A percentile compares a stretch with the other conserved stretches of the same genome.
Conservation (phyloP, 2,329 filamentous ascomycete species). For the Rutstroemia sp. region DNA sequence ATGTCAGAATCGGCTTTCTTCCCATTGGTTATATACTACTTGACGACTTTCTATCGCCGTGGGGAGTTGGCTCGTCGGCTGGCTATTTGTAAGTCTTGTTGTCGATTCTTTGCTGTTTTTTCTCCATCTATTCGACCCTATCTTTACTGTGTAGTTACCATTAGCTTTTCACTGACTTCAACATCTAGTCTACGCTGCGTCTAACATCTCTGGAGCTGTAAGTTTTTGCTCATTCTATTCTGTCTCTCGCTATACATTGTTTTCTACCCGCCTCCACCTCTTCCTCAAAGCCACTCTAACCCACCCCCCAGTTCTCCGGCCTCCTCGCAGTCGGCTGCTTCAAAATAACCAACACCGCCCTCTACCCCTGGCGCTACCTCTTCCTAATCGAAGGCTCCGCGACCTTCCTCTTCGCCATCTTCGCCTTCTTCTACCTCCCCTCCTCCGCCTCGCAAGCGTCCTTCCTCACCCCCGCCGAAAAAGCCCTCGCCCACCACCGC, state of each 20-base stretch:
- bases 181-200: constrained; percentile 42
- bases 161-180: too few relatives aligned
- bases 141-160: too few relatives aligned
- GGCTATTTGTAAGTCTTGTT: constrained; percentile 52
- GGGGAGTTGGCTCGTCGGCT: constrained; percentile 63
- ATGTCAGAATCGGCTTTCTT: constrained; percentile 64
- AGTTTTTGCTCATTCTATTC: too few relatives aligned
- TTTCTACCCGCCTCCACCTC: neutral
- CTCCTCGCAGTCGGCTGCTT: constrained; percentile 36
- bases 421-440: constrained; percentile 32
- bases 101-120: too few relatives aligned
- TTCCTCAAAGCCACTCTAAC: neutral
- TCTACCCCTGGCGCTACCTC: constrained; percentile 45
- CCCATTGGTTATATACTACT: constrained; percentile 52
- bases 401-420: neutral
- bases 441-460: constrained; percentile 23
- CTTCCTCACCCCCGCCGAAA: constrained; percentile 29
- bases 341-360: constrained; percentile 41
- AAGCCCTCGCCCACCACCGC: constrained; percentile 28
- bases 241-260: neutral
- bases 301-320: constrained; percentile 51
- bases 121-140: neutral
- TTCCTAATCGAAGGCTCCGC: constrained; percentile 38
- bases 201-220: constrained; percentile 43
- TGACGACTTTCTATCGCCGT: constrained; percentile 61